A percentile compares a stretch with the other conserved stretches of the same genome.
These are phyloP conservation scores for Blastobotrys malaysiensis DNA, from an alignment of 1,139 yeast genomes.

Conservation along the genomic window DNA sequence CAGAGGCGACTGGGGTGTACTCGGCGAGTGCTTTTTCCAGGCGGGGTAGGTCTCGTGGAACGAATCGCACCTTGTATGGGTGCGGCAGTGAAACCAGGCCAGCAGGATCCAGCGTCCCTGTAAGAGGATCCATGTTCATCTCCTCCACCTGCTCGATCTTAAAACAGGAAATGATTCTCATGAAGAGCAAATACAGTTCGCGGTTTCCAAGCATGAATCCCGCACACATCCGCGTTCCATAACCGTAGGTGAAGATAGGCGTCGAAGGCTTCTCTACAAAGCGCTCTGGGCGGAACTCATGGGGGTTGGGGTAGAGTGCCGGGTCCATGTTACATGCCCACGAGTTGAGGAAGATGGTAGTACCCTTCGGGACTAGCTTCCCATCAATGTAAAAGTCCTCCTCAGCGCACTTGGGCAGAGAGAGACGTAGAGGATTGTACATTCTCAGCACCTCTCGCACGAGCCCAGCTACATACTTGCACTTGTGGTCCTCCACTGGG, in stretches of 20 bases:
- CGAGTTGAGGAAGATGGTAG: constrained; percentile 58
- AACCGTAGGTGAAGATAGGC: constrained; percentile 57
- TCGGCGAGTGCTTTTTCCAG: constrained; percentile 10
- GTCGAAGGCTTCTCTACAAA: constrained; percentile 41
- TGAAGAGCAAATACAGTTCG: constrained; percentile 48
- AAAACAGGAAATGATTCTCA: constrained; percentile 38
- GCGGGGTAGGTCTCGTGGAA: constrained; percentile 16
- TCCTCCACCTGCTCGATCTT: constrained; percentile 27
- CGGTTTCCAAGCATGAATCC: constrained; percentile 57
- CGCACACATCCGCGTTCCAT: constrained; percentile 63
- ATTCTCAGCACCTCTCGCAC: constrained; percentile 55
- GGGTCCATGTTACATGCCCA: constrained; percentile 66
- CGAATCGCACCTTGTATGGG: constrained; percentile 18
- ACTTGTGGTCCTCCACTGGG: constrained; percentile 35
- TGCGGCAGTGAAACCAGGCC: constrained; percentile 22
- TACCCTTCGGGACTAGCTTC: constrained; percentile 46
- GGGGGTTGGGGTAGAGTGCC: constrained; percentile 41
- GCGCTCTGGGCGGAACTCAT: constrained; percentile 50
- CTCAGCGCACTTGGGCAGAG: constrained; percentile 59
- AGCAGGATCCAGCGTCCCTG: constrained; percentile 21
- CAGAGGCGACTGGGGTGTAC: constrained; percentile 4
- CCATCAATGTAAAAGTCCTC: constrained; percentile 40
- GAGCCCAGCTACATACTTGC: constrained; percentile 50
- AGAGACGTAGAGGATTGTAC: constrained; percentile 57
- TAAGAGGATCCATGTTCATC: constrained; percentile 20